A percentile compares a stretch with the other conserved stretches of the same genome.
phyloP scores from a whole-genome alignment of 371 early-diverging fungal genomes.

The Mucor sp. region DNA sequence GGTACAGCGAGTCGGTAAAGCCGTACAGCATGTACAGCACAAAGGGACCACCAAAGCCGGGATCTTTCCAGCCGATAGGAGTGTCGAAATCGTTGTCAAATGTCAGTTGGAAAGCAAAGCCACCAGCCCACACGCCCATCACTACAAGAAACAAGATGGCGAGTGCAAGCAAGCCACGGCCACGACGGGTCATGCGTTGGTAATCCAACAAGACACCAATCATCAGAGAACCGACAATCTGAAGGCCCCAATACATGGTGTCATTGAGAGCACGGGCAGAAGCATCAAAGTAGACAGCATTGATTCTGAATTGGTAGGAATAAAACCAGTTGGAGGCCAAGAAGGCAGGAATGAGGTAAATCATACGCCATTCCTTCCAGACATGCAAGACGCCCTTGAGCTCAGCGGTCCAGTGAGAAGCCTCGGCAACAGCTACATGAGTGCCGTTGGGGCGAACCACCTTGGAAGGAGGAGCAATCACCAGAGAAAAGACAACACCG shows the following conservation, averaged over 20 bases:
- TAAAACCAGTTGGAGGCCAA: constrained; percentile 80
- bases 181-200: constrained; percentile 42
- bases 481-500: constrained; percentile 58
- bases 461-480: constrained; percentile 58
- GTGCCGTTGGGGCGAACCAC: constrained; percentile 70
- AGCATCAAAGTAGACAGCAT: constrained; percentile 55
- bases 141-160: constrained; percentile 48
- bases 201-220: constrained; percentile 64
- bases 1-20: constrained; percentile 68
- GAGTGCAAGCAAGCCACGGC: constrained; percentile 59
- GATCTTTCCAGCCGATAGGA: constrained; percentile 30
- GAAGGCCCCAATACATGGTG: constrained; percentile 71
- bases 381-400: constrained; percentile 58
- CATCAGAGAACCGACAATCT: constrained; percentile 61
- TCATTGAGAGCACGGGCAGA: constrained; percentile 70
- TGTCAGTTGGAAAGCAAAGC: constrained; percentile 58
- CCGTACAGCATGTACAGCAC: constrained; percentile 70
- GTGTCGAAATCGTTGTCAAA: constrained; percentile 37
- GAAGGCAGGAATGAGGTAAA: constrained; percentile 68
- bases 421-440: constrained; percentile 51
- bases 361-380: constrained; percentile 65
- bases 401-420: constrained; percentile 56
- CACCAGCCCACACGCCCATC: constrained; percentile 65
- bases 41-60: constrained; percentile 56
- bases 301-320: constrained; percentile 64